phyloP scores from a whole-genome alignment of 176 grass and related monocot genomes.

The Ensete ventricosum region DNA sequence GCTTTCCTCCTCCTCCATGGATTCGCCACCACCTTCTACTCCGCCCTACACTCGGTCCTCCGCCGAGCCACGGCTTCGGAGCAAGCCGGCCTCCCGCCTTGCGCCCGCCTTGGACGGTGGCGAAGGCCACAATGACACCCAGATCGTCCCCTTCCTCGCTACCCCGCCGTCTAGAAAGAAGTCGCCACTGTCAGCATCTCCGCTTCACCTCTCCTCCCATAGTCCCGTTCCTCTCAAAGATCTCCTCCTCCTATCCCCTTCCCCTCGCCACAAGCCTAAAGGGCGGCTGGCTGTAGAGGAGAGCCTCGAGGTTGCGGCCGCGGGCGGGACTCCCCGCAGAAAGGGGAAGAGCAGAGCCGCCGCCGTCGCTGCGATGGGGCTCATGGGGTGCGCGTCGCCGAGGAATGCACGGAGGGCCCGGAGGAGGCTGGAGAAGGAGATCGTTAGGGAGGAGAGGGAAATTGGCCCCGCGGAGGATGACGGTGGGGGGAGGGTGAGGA shows the following conservation, averaged over 20 bases:
- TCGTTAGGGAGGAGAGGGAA: constrained; percentile 43
- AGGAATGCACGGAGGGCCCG: constrained; percentile 47
- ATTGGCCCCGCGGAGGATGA: constrained; percentile 38
- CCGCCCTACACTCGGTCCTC: constrained; percentile 3
- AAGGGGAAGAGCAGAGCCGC: constrained; percentile 26
- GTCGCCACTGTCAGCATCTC: constrained; percentile 33
- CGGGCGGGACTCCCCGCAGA: constrained; percentile 19
- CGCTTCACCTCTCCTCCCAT: constrained; percentile 32
- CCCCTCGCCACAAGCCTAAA: constrained; percentile 22
- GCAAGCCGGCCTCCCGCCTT: constrained; percentile 9
- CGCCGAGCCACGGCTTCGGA: constrained; percentile 1
- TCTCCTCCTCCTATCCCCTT: constrained; percentile 49
- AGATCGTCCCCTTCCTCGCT: constrained; percentile 22
- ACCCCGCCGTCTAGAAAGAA: constrained; percentile 20
- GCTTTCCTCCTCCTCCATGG: not conserved
- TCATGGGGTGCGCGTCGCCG: constrained; percentile 36
- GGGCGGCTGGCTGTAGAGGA: constrained; percentile 17
- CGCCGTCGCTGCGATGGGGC: constrained; percentile 21
- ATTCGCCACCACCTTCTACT: constrained; percentile 8
- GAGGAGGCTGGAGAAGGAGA: constrained; percentile 66
- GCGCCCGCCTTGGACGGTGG: not conserved
- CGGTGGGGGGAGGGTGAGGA: constrained; percentile 28
- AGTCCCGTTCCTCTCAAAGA: constrained; percentile 45
- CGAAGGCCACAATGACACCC: not conserved
- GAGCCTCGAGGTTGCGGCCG: not conserved